Evolutionary conservation across 148 eudicot genomes (phyloP).

Genomic region (Talinum fruticosum): DNA sequence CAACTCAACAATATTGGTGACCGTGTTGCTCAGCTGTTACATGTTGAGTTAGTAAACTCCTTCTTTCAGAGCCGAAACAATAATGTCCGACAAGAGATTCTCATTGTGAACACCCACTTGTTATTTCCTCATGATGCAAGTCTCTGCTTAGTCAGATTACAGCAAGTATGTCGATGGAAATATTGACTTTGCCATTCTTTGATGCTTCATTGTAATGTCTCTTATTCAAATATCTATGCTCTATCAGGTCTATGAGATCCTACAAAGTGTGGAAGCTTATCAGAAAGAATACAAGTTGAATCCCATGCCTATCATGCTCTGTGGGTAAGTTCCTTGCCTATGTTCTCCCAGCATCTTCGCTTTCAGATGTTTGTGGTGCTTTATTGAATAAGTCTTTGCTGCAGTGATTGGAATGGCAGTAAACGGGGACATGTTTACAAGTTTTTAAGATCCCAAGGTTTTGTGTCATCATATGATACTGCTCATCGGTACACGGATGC

Average conservation of each 20-base stretch:
- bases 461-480: conserved; percentile 96
- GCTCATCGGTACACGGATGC: conserved; percentile 96
- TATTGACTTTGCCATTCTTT: neutral
- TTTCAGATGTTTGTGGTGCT: neutral
- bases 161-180: conserved; percentile 55
- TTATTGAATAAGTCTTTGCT: conserved; percentile 18
- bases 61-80: conserved; percentile 49
- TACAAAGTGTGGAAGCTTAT: conserved; percentile 83
- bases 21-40: conserved; percentile 96
- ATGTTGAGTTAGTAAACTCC: conserved; percentile 72
- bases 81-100: conserved; percentile 72
- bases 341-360: neutral
- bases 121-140: conserved; percentile 96
- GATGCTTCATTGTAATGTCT: neutral
- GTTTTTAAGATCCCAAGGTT: conserved; percentile 93
- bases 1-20: conserved; percentile 84
- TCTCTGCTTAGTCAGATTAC: conserved; percentile 80
- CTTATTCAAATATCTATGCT: conserved; percentile 11
- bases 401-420: conserved; percentile 99
- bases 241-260: conserved; percentile 82
- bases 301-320: conserved; percentile 79
- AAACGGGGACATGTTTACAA: conserved; percentile 96
- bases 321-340: conserved; percentile 59
- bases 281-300: conserved; percentile 82
- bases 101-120: conserved; percentile 92